Evolutionary conservation across 768 basidiomycete species (phyloP), one percentile per base, ranked within the genome.

Genomic region (Mycena crocata): DNA sequence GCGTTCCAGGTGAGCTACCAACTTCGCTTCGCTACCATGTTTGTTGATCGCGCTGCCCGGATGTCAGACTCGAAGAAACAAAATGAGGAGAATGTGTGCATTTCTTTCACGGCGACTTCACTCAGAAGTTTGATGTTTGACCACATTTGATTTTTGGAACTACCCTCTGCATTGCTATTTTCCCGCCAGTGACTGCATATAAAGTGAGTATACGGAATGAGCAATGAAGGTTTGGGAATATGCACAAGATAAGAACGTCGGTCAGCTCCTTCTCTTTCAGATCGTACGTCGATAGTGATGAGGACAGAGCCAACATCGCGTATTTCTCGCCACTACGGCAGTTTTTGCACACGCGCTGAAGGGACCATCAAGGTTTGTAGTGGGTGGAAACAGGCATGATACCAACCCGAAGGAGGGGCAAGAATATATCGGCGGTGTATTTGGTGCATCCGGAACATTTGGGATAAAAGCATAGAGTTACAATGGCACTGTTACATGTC

Each of bases 391-490:
- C 21, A 28, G 24, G 14, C 19, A 19, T 37, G 34, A 34, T 34
- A 45, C 56, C 23, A 28, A 49, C 58, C 24, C 50, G 28, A 30
- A 59, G 48, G 17, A 59, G 35, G 26, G 58, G 58, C 6, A 59
- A 24, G n/a, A 37, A 59, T 3, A 59, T 49, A 39, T 48, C 45
- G 17, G 58, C 39, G 9, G 58, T 59, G 26, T 59, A 35, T 2
- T 1, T 17, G 6, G 26, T 37, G 35, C 58, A 59, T 39, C 21
- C 35, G 15, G 35, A 35, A 26, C 58, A 49, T 49, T 49, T 59
- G 19, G 48, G 49, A 19, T 48, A 48, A 15, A 59, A 39, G 46
- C 58, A 59, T 8, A 59, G 34, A 17, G 58, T 59, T 28, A 50
- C 58, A 28, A 59, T 59, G 46, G 58, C 35, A 28, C 58, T 59